Percentiles rank a stretch among this genome's conserved stretches.
Conservation (phyloP, 768 basidiomycete species). For the Pisolithus orientalis region DNA sequence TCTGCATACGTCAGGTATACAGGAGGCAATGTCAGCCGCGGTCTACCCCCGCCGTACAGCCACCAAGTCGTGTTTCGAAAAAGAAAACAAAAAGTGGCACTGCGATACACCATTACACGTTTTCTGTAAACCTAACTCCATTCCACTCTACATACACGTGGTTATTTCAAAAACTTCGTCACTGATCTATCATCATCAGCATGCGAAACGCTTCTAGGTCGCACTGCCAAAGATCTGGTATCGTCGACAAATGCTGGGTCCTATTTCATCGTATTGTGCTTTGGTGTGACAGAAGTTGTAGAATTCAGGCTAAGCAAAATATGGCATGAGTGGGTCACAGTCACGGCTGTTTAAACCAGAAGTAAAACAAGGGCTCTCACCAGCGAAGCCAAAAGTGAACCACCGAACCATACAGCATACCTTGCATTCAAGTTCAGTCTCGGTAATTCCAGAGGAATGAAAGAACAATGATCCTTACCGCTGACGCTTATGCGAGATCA, state of each 20-base stretch:
- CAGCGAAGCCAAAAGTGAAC: constrained; percentile 87
- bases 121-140: too few relatives aligned
- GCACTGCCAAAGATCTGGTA: constrained; percentile 93
- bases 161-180: too few relatives aligned
- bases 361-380: too few relatives aligned
- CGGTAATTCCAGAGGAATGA: not conserved
- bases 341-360: too few relatives aligned
- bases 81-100: too few relatives aligned
- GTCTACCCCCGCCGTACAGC: too few relatives aligned
- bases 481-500: constrained; percentile 97
- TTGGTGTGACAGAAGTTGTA: constrained; percentile 92
- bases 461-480: constrained; percentile 39
- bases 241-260: constrained; percentile 85
- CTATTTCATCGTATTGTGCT: constrained; percentile 90
- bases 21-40: too few relatives aligned
- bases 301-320: constrained; percentile 72
- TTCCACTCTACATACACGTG: too few relatives aligned
- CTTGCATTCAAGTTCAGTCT: constrained; percentile 29
- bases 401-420: constrained; percentile 98
- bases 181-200: not conserved
- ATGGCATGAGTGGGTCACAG: not conserved
- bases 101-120: too few relatives aligned
- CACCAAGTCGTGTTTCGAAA: too few relatives aligned
- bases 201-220: constrained; percentile 36
- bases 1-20: too few relatives aligned